phyloP scores from a whole-genome alignment of 2,329 filamentous ascomycete genomes.

The Emericellopsis cladophorae region DNA sequence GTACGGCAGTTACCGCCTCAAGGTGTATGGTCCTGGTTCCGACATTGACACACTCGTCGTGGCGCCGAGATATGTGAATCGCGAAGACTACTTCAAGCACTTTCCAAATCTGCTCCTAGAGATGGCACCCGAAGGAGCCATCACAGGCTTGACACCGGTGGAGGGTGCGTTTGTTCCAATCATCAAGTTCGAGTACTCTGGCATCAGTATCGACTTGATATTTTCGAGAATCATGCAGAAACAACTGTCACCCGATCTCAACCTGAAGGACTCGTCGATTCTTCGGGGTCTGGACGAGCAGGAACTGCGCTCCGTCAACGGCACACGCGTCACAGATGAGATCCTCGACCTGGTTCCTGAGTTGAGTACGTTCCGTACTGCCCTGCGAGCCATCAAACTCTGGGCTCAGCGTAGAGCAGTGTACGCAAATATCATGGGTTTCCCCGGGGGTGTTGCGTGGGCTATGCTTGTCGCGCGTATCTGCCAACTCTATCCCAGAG shows the following conservation, averaged over 20 bases:
- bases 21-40: slow-evolving; percentile 87
- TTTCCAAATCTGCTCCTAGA: slow-evolving; percentile 72
- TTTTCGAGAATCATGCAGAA: slow-evolving; percentile 64
- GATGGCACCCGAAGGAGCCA: slow-evolving; percentile 65
- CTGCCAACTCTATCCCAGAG: slow-evolving; percentile 91
- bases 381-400: slow-evolving; percentile 83
- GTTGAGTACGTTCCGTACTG: slow-evolving; percentile 76
- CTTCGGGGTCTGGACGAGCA: slow-evolving; percentile 77
- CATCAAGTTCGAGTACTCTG: slow-evolving; percentile 87
- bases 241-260: slow-evolving; percentile 53
- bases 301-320: slow-evolving; percentile 82
- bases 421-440: slow-evolving; percentile 93
- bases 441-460: slow-evolving; percentile 94
- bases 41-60: slow-evolving; percentile 97
- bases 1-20: slow-evolving; percentile 89
- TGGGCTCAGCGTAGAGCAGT: slow-evolving; percentile 91
- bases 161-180: slow-evolving; percentile 90
- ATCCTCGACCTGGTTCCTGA: slow-evolving; percentile 84
- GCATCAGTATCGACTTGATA: slow-evolving; percentile 91
- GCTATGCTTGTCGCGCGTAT: slow-evolving; percentile 94
- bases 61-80: slow-evolving; percentile 75
- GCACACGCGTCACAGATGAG: slow-evolving; percentile 87
- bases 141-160: slow-evolving; percentile 75
- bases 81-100: slow-evolving; percentile 82
- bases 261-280: slow-evolving; percentile 71